Evolutionary conservation across 1,284 basidiomycete species (phyloP), one percentile per base, ranked within the genome.

Genomic region (Cystobasidium slooffiae): DNA sequence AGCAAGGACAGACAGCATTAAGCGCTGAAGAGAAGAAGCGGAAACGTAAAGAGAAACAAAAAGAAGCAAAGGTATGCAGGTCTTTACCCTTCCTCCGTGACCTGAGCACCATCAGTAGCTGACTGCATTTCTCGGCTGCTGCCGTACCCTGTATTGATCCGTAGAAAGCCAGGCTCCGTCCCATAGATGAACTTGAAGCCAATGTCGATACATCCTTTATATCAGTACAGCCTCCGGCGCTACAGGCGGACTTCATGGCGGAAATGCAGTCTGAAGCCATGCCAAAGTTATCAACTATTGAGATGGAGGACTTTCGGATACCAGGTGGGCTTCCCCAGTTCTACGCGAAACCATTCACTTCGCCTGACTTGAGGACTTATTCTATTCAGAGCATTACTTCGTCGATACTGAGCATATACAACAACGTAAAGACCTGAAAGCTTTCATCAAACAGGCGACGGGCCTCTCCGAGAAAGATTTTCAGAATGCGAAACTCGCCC

Each of bases 361-460:
- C n/a, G n/a, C n/a, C n/a, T n/a, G n/a, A n/a, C n/a, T n/a, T n/a
- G n/a, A n/a, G n/a, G 31, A 41, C 37, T 6, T n/a, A 59, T 20
- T 1, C 37, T 22, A 5, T 9, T n/a, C 83, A 92, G 91, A 87
- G 82, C 85, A 84, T 73, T 86, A 88, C 73, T 88, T 93, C 80
- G 85, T 84, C 78, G 90, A 93, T 82, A 91, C 91, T 75, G 88
- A 87, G 22, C 78, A 83, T 83, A 91, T 91, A 88, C 86, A 85
- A 68, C 86, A 87, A 76, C 86, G 92, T 80, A 88, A 90, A 78
- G 84, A 86, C 55, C 83, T 93, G 61, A 84, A 85, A 77, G 86
- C 89, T 58, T 93, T 93, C 82, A 90, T 93, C 62, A 83, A 85
- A 75, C 86, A 89, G 84, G 85, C 51, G 59, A 41, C 74, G 20